Conservation (phyloP, 306 rosid species). For the Malus sieversii region DNA sequence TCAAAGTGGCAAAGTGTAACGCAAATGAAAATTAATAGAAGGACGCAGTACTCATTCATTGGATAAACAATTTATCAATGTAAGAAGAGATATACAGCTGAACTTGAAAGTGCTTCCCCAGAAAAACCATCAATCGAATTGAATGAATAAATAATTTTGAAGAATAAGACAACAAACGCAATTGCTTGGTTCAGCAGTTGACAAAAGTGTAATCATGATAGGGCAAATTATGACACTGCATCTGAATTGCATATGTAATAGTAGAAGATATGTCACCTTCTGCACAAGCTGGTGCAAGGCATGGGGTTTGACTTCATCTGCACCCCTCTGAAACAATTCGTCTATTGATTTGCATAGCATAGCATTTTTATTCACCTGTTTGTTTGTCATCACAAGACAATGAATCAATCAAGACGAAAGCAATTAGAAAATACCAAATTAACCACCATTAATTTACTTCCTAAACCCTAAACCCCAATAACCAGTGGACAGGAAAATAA, state of each 20-base stretch:
- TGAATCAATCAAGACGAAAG: background rate
- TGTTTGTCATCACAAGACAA: background rate
- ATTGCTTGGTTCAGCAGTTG: background rate
- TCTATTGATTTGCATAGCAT: constrained; percentile 58
- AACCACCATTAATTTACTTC: background rate
- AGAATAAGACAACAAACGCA: background rate
- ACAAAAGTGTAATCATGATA: background rate
- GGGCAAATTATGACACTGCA: background rate
- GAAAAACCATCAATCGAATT: background rate
- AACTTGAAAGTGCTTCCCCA: background rate
- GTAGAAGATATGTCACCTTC: constrained; percentile 41
- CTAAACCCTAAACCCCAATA: background rate
- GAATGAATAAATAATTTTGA: background rate
- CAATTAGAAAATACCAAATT: background rate
- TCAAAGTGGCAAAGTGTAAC: background rate
- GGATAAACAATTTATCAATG: background rate
- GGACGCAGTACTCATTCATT: background rate
- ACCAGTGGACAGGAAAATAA: background rate
- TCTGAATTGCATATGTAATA: background rate
- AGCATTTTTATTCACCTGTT: constrained; percentile 74
- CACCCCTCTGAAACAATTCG: constrained; percentile 50
- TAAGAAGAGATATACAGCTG: background rate
- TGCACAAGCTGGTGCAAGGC: constrained; percentile 49
- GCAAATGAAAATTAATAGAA: background rate
- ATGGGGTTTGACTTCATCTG: constrained; percentile 44